Evolutionary conservation across 169 alveolate genomes (phyloP), one percentile per base, ranked within the genome.

Genomic region (Plasmodium adleri): DNA sequence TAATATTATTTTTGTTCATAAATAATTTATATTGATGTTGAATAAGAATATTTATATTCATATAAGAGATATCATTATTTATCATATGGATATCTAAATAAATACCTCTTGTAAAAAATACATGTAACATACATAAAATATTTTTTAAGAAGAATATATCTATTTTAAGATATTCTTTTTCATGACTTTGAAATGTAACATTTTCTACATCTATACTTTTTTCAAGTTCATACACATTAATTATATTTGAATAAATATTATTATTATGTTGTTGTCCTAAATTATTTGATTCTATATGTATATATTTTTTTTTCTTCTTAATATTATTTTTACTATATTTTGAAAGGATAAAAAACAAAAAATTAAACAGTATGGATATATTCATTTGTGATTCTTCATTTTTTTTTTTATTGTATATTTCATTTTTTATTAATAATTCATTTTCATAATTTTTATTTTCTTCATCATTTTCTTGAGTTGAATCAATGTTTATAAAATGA

Each of bases 111-210:
- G 43, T 78, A 43, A 78, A 15, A 26, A 78, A 24, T 52, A 78
- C 89, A 70, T 78, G 89, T 5, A 78, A 43, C 89, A 78, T 78
- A 43, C 62, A 78, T 70, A 78, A 15, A 67, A 78, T 20, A 43
- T 78, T 78, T 66, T 66, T 78, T 70, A 78, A 39, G 67, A 78
- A 78, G 54, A 49, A 78, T 52, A 78, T 64, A 45, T 78, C 76
- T 9, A 78, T n/a, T 78, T 78, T 78, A 45, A 78, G 89, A 66
- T 78, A 78, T 6, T 66, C 71, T 71, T 66, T 60, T 49, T 78
- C 89, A 39, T 78, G 89, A 45, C 54, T 64, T 58, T 78, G 89
- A 78, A 78, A 78, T 10, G 75, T 78, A 26, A 54, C 89, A 78
- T 78, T 78, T 45, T 78, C 89, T 15, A 66, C 59, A 54, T 78